These are phyloP conservation scores for Haberlea rhodopensis DNA, from an alignment of 257 asterid genomes.

Conservation along the genomic window DNA sequence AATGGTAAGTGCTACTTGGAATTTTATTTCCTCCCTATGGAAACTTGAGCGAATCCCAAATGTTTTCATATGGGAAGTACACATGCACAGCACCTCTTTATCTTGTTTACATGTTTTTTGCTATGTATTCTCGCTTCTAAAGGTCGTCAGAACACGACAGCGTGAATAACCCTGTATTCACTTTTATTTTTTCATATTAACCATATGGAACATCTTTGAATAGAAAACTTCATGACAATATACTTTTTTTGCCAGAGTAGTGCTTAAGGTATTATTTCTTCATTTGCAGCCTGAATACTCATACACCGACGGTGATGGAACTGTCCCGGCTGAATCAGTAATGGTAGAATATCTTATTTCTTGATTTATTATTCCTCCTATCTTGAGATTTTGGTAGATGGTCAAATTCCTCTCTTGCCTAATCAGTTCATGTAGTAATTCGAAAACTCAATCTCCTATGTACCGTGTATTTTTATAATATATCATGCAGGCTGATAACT, in stretches of 20 bases:
- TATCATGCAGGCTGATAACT: conserved; percentile 60
- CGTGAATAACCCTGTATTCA: not conserved
- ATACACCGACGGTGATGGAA: conserved; percentile 87
- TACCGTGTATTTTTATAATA: not conserved
- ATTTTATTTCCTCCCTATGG: not conserved
- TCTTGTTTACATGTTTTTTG: not conserved
- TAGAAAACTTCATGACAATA: not conserved
- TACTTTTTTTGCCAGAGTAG: not conserved
- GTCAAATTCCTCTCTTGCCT: not conserved
- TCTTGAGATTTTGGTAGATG: not conserved
- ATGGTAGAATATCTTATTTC: conserved; percentile 39
- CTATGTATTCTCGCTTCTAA: not conserved
- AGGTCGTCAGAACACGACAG: not conserved
- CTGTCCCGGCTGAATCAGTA: conserved; percentile 90
- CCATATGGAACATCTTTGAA: not conserved
- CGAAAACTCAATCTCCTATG: not conserved
- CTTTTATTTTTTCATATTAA: too few species aligned
- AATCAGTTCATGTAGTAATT: not conserved
- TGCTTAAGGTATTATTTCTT: not conserved
- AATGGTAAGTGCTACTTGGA: conserved; percentile 39
- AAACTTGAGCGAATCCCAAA: not conserved
- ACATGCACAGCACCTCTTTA: too few species aligned
- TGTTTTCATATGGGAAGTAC: not conserved
- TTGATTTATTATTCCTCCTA: not conserved
- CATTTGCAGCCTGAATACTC: conserved; percentile 71